phyloP scores from a whole-genome alignment of 2,329 filamentous ascomycete species.

The Fusarium caatingaense region DNA sequence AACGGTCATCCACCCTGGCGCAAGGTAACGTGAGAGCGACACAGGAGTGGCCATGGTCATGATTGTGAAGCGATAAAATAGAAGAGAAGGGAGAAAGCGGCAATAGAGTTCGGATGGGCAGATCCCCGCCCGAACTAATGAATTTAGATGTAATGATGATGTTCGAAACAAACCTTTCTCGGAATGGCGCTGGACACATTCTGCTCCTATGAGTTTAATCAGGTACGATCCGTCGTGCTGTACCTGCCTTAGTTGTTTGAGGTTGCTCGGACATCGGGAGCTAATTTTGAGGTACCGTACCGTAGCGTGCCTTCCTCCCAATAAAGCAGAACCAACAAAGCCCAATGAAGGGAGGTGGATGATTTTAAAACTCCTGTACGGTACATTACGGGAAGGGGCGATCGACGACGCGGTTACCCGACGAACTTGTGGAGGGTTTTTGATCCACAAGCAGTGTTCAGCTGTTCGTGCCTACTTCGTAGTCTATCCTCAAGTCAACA shows the following conservation, averaged over 20 bases:
- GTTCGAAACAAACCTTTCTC: constrained; percentile 26
- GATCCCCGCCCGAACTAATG: neutral
- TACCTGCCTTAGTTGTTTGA: constrained; percentile 36
- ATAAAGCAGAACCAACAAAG: neutral
- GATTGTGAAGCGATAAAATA: neutral
- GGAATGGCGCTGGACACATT: constrained; percentile 1
- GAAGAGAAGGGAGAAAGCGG: neutral
- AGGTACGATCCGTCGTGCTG: constrained; percentile 20
- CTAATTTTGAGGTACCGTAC: constrained; percentile 21
- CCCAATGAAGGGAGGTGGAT: constrained; percentile 1
- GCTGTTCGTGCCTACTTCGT: neutral
- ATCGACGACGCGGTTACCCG: constrained; percentile 37
- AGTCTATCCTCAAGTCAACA: neutral
- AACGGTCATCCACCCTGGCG: neutral
- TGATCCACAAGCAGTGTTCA: neutral
- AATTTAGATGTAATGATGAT: constrained; percentile 11
- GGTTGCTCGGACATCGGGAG: constrained; percentile 24
- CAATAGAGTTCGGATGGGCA: neutral
- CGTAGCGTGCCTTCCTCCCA: constrained; percentile 6
- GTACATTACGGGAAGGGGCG: constrained; percentile 11
- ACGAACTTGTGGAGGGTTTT: constrained; percentile 38
- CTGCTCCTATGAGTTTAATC: constrained; percentile 3
- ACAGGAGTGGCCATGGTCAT: neutral
- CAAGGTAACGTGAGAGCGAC: constrained; percentile 3
- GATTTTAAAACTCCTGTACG: neutral